A percentile compares a stretch with the other conserved stretches of the same genome.
Conservation (phyloP, 768 basidiomycete species). For the Pleurotus tuoliensis region DNA sequence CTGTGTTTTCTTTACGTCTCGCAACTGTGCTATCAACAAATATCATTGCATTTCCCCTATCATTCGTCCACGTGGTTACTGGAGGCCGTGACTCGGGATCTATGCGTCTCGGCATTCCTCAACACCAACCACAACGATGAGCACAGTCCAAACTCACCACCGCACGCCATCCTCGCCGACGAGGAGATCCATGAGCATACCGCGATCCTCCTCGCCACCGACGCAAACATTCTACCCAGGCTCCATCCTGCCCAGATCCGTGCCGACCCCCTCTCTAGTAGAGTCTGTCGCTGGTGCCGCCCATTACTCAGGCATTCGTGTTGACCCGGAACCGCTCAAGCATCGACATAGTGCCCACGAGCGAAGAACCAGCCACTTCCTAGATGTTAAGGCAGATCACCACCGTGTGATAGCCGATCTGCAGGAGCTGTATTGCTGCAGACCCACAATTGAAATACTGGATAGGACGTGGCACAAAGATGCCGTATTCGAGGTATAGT, state of each 20-base stretch:
- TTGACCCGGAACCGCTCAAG: slow-evolving; percentile 32
- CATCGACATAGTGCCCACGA: slow-evolving; percentile 35
- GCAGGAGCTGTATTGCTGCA: slow-evolving; percentile 51
- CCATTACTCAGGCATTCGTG: slow-evolving; percentile 53
- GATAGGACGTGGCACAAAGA: slow-evolving; percentile 49
- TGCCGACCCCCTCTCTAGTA: slow-evolving; percentile 50
- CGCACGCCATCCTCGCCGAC: slow-evolving; percentile 17
- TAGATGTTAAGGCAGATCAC: slow-evolving; percentile 37
- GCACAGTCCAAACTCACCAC: slow-evolving; percentile 12
- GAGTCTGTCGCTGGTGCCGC: slow-evolving; percentile 59
- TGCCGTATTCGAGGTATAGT: slow-evolving; percentile 49
- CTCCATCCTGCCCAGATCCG: slow-evolving; percentile 31
- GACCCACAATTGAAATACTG: slow-evolving; percentile 51
- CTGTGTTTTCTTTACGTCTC: neutral
- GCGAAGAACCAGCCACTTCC: slow-evolving; percentile 24
- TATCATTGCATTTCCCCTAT: no score
- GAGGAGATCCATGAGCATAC: slow-evolving; percentile 10
- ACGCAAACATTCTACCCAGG: slow-evolving; percentile 41
- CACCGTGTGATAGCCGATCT: slow-evolving; percentile 52
- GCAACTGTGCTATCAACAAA: no score
- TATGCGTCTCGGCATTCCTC: neutral
- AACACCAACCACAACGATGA: neutral
- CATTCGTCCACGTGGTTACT: neutral
- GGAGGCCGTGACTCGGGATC: neutral
- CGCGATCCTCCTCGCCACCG: slow-evolving; percentile 35